Evolutionary conservation across 148 eudicot species (phyloP), one percentile per base, ranked within the genome.

Genomic region (Camellia lanceoleosa): DNA sequence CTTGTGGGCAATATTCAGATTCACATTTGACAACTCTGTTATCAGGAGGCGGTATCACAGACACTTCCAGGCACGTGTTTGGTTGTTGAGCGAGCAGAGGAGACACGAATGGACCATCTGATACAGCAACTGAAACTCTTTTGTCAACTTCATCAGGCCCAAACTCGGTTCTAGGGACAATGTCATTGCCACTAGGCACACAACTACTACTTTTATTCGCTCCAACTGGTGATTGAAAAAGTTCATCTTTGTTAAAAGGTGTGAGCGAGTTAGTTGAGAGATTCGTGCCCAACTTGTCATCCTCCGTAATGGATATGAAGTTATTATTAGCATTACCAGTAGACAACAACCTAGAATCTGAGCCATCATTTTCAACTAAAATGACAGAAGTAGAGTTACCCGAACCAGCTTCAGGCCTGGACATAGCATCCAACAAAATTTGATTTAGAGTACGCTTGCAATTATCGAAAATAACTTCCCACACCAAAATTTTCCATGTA

Each of bases 1-100:
- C 87, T 77, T 87, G 82, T 16, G 97, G 94, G 80, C 85, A 88
- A 84, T 79, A 85, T 83, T 80, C 74, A 80, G 89, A 80, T 71
- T 82, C 79, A 74, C 38, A 30, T 30, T 30, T 30, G 38, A 79
- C 60, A 23, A 75, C 64, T 66, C 12, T 3, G 67, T 73, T 64
- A 76, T 44, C 41, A 61, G 80, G 75, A 51, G 65, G 41, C 1
- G 43, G 41, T n/a, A 10, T 1, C 49, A 68, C 69, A 47, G 65
- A n/a, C 62, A 56, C 65, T 16, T 71, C 55, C n/a, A 68, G 56
- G 64, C 71, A 73, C 51, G 71, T 38, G 18, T 43, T 70, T 65
- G 71, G 78, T 44, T 77, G 47, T 51, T 68, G 30, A 23, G 52
- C 5, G 42, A 59, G 38, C 38, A 30, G n/a, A 19, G 54, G 76